Evolutionary conservation across 768 basidiomycete genomes (phyloP).

Genomic region (Vishniacozyma victoriae): DNA sequence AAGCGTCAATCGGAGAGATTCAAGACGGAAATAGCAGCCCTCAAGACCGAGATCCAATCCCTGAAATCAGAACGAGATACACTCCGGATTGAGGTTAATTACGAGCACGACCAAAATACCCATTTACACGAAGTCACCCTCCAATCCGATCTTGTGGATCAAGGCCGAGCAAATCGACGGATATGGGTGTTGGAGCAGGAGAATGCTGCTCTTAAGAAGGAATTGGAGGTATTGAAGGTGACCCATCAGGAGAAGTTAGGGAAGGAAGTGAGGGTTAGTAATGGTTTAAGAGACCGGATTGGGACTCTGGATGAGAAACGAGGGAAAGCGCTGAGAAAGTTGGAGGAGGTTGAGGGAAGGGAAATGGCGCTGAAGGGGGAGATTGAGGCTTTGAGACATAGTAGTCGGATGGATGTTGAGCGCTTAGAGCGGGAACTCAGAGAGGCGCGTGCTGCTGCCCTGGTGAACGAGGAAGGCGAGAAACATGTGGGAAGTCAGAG

Average conservation of each 20-base stretch:
- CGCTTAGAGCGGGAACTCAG: too few species aligned
- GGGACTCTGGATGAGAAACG: slow-evolving; percentile 24
- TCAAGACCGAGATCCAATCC: slow-evolving; percentile 5
- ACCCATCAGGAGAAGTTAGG: slow-evolving; percentile 10
- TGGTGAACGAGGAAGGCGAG: neutral
- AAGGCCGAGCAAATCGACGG: slow-evolving; percentile 15
- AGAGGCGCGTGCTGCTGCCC: too few species aligned
- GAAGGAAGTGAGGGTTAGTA: slow-evolving; percentile 18
- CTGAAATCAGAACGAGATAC: slow-evolving; percentile 11
- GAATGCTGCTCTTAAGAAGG: neutral
- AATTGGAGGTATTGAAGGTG: slow-evolving; percentile 4
- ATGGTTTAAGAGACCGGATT: slow-evolving; percentile 32
- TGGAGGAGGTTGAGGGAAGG: neutral
- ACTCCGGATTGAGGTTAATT: slow-evolving; percentile 2
- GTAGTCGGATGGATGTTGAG: too few species aligned
- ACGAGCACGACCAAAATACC: slow-evolving; percentile 1
- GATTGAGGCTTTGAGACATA: slow-evolving; percentile 1
- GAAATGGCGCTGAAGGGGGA: neutral
- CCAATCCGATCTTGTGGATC: slow-evolving; percentile 7
- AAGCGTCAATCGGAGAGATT: slow-evolving; percentile 4
- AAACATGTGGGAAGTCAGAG: neutral
- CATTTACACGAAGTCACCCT: slow-evolving; percentile 9
- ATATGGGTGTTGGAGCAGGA: slow-evolving; percentile 18
- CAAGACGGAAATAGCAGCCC: neutral
- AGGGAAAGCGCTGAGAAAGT: slow-evolving; percentile 4